Evolutionary conservation across 208 protist species (phyloP).

Genomic region (Leishmania tropica): DNA sequence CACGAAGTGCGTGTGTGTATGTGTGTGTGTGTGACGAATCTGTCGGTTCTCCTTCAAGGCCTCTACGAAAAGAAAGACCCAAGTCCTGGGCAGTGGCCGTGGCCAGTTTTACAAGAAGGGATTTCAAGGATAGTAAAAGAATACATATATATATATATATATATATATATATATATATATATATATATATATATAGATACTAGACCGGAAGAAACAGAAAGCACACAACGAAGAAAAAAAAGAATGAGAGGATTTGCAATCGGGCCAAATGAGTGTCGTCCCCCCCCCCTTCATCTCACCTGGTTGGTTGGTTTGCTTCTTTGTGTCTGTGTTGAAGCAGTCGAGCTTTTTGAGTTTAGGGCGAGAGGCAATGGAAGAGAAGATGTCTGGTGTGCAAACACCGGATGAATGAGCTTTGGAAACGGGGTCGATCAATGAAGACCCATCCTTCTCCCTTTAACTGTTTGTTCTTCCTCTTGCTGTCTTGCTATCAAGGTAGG

Average conservation of each 20-base stretch:
- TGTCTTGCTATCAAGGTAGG: neutral
- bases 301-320: neutral
- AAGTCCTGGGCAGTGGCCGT: neutral
- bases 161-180: too few relatives aligned
- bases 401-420: neutral
- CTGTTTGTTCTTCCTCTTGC: neutral
- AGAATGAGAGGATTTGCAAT: neutral
- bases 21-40: neutral
- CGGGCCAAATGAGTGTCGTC: neutral
- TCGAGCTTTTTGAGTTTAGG: neutral
- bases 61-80: neutral
- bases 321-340: neutral
- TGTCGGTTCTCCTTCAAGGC: neutral
- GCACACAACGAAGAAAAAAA: neutral
- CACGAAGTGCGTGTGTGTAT: neutral
- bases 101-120: neutral
- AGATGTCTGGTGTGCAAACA: neutral
- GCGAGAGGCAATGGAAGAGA: neutral
- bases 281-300: neutral
- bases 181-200: conserved; percentile 1
- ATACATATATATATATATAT: too few relatives aligned
- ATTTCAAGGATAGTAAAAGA: neutral
- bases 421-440: neutral
- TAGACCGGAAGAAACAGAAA: neutral
- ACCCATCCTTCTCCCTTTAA: neutral